A percentile compares a stretch with the other conserved stretches of the same genome.
Conservation (phyloP, 495 filamentous ascomycete genomes). For the Alectoria sarmentosa region DNA sequence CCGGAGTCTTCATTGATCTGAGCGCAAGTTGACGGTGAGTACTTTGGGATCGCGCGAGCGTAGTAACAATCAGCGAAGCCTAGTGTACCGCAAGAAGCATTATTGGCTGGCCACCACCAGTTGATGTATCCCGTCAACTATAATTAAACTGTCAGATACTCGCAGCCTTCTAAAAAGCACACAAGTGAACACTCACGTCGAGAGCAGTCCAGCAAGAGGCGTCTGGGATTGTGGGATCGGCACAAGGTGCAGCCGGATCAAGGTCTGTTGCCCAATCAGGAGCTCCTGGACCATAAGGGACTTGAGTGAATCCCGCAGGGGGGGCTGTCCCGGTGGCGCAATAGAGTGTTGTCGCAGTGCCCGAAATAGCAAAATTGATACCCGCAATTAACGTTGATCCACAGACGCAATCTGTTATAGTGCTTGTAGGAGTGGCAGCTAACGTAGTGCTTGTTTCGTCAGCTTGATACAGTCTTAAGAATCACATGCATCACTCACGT, state of each 20-base stretch:
- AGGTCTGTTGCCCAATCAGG: not conserved
- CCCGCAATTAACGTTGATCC: not conserved
- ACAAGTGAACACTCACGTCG: not conserved
- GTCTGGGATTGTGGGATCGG: conserved; percentile 2
- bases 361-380: not conserved
- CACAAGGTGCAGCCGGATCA: conserved; percentile 1
- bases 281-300: not conserved
- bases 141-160: not conserved
- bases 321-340: not conserved
- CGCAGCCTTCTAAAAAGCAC: not conserved
- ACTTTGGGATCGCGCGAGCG: not conserved
- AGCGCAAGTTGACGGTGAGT: not conserved
- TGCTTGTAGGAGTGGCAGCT: not conserved
- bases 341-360: not conserved
- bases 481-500: not conserved
- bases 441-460: not conserved
- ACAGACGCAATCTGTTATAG: not conserved
- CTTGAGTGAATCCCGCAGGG: not conserved
- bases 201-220: not conserved
- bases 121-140: not conserved
- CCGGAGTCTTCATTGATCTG: conserved; percentile 1
- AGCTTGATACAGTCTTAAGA: not conserved
- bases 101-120: not conserved
- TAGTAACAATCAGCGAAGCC: conserved; percentile 1
- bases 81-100: not conserved